Percentiles rank a stretch among this genome's conserved stretches.
Evolutionary conservation across 371 early-diverging fungal genomes (phyloP).

Genomic region (Apophysomyces trapeziformis): DNA sequence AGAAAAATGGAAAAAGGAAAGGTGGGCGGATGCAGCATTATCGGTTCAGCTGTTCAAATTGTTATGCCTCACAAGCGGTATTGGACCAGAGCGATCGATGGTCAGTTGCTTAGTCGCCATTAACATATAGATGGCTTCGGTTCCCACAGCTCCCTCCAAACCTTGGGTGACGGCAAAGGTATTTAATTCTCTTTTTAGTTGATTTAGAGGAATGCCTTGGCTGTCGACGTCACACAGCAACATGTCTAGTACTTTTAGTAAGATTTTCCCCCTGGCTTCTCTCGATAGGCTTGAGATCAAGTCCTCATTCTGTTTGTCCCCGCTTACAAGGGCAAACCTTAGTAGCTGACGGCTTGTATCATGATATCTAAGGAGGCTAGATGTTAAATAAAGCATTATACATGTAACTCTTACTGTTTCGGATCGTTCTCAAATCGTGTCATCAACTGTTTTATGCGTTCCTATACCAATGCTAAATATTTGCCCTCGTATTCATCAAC

Average conservation of each 20-base stretch:
- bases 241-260: neutral
- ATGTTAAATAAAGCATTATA: neutral
- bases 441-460: neutral
- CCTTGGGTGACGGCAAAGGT: neutral
- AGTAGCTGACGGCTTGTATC: neutral
- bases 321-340: neutral
- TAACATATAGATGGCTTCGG: slow-evolving; percentile 7
- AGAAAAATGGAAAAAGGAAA: too few species aligned
- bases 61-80: neutral
- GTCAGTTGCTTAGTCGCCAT: neutral
- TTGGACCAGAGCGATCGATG: neutral
- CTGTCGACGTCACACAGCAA: neutral
- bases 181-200: neutral
- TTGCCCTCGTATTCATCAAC: neutral
- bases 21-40: too few species aligned
- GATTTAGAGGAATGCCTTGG: neutral
- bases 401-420: neutral
- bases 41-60: neutral
- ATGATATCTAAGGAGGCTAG: neutral
- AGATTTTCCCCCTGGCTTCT: neutral
- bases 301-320: neutral
- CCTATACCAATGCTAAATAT: neutral
- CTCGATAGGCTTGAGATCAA: neutral
- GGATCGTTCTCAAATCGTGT: neutral
- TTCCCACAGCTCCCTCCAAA: neutral